Evolutionary conservation across 2,329 filamentous ascomycete genomes (phyloP).

Genomic region (Thielaviopsis ethacetica): DNA sequence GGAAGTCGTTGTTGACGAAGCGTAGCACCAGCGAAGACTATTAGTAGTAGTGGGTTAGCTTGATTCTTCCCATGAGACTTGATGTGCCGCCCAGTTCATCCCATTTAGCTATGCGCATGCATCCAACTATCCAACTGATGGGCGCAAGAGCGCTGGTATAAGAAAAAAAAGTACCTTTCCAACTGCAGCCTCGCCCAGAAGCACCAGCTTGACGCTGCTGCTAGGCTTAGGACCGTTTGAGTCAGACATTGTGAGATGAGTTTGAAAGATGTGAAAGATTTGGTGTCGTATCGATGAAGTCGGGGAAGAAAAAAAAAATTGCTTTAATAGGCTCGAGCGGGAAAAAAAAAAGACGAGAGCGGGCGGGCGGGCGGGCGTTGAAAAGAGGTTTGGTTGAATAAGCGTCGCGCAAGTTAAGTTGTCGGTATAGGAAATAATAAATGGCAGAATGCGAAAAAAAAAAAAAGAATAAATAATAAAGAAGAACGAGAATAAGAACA

Average conservation of each 20-base stretch:
- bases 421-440: background rate
- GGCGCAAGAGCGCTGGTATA: background rate
- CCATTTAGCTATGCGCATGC: background rate
- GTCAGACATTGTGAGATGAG: constrained; percentile 22
- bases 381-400: background rate
- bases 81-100: background rate
- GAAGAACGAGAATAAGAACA: background rate
- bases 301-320: background rate
- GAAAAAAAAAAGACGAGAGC: background rate
- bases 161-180: constrained; percentile 59
- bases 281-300: background rate
- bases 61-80: background rate
- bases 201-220: constrained; percentile 98
- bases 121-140: no score
- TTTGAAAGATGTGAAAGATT: background rate
- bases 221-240: constrained; percentile 73
- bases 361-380: background rate
- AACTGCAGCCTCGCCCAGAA: constrained; percentile 92
- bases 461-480: background rate
- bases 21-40: constrained; percentile 93
- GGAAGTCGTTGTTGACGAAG: constrained; percentile 99
- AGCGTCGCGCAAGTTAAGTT: background rate
- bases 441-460: background rate
- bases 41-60: constrained; percentile 8
- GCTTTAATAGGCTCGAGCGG: background rate